Base-by-base conservation (phyloP, 2,329 filamentous ascomycete genomes). In the Geosmithia morbida region DNA sequence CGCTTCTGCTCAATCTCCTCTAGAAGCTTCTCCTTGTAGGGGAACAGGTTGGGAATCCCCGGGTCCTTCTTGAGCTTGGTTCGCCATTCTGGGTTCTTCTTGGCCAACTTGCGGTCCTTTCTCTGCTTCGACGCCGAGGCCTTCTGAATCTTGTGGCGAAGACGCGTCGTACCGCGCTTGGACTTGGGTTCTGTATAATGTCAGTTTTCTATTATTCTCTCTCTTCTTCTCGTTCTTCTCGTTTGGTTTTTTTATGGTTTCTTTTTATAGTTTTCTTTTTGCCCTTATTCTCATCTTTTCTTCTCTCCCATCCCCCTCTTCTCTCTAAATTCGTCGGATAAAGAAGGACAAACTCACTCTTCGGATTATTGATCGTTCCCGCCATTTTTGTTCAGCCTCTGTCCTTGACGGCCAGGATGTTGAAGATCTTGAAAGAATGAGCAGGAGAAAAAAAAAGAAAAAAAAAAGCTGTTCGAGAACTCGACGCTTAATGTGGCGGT, bases 61-160 rank as follows among this genome's bases (percentile, higher is more conserved):
- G 90, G 92, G 59, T 98, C 92, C 71, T 97, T 98, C 78, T 96
- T 97, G 55, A 95, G 64, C 64, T 88, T 86, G 50, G 87, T 89
- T 56, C 85, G 81, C 88, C 92, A 97, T 86, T 95, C 81, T 33
- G 92, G 90, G 65, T 96, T 95, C 79, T 94, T 88, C 72, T 95
- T 97, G 48, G 85, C 87, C 48, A 81, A 73, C 73, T 95, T 97
- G 61, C 81, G 83, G 51, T 81, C 71, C 68, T 98, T 98, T 62
- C 82, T 81, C 68, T 95, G 87, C 72, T 98, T 98, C 52, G 86
- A 82, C 41, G 79, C 79, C 47, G 89, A 87, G 19, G 85, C 83
- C 69, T 98, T 98, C 63, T 95, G 79, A 66, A 98, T 97, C 70
- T 94, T 96, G 72, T 96, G 83, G 54, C 90, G 82, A 59, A 98